Conservation (phyloP, 257 asterid genomes). For the Scutellaria baicalensis region DNA sequence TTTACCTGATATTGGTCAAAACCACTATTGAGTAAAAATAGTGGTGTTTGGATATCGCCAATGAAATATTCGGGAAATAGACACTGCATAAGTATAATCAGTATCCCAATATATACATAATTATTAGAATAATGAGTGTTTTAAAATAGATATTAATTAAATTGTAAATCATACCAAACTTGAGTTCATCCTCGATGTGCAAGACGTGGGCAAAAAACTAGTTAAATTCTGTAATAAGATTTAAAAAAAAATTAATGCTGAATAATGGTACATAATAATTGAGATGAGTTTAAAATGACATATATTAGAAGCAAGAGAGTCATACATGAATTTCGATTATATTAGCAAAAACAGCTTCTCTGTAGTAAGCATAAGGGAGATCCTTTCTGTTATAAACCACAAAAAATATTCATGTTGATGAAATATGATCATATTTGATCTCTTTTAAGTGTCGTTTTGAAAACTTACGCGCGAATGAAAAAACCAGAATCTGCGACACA, state of each 20-base stretch:
- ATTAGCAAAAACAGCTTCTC: background rate
- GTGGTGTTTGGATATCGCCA: background rate
- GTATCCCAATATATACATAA: background rate
- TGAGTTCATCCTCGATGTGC: background rate
- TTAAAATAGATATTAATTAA: background rate
- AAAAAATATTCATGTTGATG: background rate
- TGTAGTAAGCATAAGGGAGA: background rate
- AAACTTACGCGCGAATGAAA: slow-evolving; percentile 32
- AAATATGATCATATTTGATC: too few species aligned
- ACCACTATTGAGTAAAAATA: background rate
- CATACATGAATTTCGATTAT: too few species aligned
- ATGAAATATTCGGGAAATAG: background rate
- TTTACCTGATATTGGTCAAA: background rate
- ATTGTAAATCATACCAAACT: background rate
- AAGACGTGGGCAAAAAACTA: slow-evolving; percentile 6
- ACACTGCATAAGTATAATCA: background rate
- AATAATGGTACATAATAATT: too few species aligned
- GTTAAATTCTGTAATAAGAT: background rate
- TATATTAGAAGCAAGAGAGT: too few species aligned
- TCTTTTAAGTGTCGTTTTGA: too few species aligned
- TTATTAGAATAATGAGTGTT: background rate
- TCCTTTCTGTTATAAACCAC: slow-evolving; percentile 7
- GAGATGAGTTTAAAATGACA: too few species aligned
- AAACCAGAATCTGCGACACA: slow-evolving; percentile 46
- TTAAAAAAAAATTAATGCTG: too few species aligned